A percentile compares a stretch with the other conserved stretches of the same genome.
These are phyloP conservation scores for Saccharum hybrid DNA, from an alignment of 202 grass and related monocot genomes.

Conservation along the genomic window DNA sequence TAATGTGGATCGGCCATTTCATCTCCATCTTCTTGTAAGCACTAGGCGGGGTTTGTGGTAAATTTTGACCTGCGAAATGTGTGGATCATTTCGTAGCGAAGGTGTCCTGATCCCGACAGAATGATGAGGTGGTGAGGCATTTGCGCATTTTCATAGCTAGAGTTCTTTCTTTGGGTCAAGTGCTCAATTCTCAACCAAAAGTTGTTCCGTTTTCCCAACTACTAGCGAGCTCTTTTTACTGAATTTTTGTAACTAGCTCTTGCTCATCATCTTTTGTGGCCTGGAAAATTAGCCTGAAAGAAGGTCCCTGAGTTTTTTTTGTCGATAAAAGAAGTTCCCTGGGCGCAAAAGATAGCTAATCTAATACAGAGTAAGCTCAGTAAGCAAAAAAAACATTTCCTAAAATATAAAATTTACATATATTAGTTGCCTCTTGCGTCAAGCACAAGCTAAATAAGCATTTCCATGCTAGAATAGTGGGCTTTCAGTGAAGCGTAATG, in stretches of 20 bases:
- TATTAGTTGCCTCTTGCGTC: neutral
- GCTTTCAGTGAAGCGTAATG: neutral
- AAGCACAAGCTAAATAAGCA: conserved; percentile 26
- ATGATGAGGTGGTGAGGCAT: conserved; percentile 11
- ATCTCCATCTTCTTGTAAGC: neutral
- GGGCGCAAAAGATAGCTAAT: neutral
- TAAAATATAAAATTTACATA: neutral
- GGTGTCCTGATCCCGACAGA: neutral
- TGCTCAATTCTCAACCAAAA: conserved; percentile 39
- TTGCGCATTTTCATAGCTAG: neutral
- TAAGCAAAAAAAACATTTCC: neutral
- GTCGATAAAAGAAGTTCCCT: neutral
- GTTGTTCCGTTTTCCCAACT: neutral
- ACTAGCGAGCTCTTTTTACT: neutral
- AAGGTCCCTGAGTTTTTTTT: neutral
- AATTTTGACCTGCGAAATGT: conserved; percentile 34
- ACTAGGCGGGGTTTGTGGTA: neutral
- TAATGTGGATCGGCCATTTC: neutral
- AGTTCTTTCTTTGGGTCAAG: conserved; percentile 1
- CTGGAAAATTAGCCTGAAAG: neutral
- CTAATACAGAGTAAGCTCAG: neutral
- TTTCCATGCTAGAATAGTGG: neutral
- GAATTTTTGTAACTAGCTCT: neutral
- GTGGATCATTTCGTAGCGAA: conserved; percentile 27
- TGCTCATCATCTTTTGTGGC: neutral